phyloP scores from a whole-genome alignment of 2,329 filamentous ascomycete species.

The Pyricularia grisea region DNA sequence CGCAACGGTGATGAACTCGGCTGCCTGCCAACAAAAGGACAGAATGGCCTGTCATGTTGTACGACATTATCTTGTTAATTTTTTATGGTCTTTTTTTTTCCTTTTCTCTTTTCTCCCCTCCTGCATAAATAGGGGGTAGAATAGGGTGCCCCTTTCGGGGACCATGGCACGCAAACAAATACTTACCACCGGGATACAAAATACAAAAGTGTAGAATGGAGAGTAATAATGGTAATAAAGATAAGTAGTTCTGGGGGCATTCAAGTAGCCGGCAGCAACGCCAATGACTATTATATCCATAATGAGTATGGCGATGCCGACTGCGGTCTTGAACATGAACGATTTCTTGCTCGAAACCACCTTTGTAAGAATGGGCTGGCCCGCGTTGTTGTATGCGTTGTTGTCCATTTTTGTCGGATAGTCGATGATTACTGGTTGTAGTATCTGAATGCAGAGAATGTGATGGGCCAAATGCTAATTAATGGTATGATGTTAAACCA shows the following conservation, averaged over 20 bases:
- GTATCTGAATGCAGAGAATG: not conserved
- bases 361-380: conserved; percentile 1
- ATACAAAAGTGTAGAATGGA: not conserved
- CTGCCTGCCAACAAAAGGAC: conserved; percentile 25
- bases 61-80: not conserved
- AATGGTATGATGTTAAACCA: not conserved
- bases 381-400: not conserved
- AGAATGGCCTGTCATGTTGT: conserved; percentile 19
- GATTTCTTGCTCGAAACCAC: conserved; percentile 12
- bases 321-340: conserved; percentile 19
- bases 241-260: not conserved
- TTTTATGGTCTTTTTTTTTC: not conserved
- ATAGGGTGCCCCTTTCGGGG: too few species aligned
- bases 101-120: not conserved
- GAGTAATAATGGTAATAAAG: not conserved
- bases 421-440: not conserved
- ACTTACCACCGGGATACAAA: not conserved
- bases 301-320: conserved; percentile 19
- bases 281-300: conserved; percentile 15
- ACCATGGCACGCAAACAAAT: too few species aligned
- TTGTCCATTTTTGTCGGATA: not conserved
- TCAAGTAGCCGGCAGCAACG: not conserved
- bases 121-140: too few species aligned
- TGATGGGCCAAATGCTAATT: not conserved
- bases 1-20: conserved; percentile 27